Evolutionary conservation across 768 basidiomycete genomes (phyloP), one percentile per base, ranked within the genome.

Genomic region (Calocybe indica): DNA sequence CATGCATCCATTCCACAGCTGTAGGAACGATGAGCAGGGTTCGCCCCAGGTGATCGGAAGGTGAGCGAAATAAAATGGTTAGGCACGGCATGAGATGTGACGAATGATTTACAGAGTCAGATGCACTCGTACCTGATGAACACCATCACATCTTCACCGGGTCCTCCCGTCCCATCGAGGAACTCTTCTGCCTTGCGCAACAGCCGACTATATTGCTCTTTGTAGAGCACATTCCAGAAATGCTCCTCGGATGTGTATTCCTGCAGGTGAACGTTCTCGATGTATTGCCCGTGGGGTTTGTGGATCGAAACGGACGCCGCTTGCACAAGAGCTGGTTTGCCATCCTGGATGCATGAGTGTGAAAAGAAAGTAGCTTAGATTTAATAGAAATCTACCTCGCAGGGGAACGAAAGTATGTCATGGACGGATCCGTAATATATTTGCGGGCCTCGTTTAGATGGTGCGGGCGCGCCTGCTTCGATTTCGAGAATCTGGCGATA

Each of bases 1-100:
- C 85, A 90, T 0, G 94, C 94, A 55, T 99, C 95, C 68, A 97
- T 92, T 1, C 95, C 95, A 52, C 89, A 91, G 54, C 92, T 94
- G 53, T 30, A 31, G 14, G n/a, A 0, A 35, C 30, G 12, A 33
- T 15, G 11, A 56, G 47, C 46, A 39, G 29, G 34, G 9, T 35
- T 29, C 7, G 1, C 38, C 11, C 28, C 6, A 46, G 14, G 37
- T 10, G 30, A n/a, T 22, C 30, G 31, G 40, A 28, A 44, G 4
- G 13, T 40, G 43, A 40, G 37, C 12, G 9, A 33, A 39, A 36
- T 43, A 30, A 50, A 14, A 48, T 14, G 28, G 22, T 22, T 22
- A 22, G 22, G 22, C 22, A 4, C 22, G 22, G 1, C 22, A 22
- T 22, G 22, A 22, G 22, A 22, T 22, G 22, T 22, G 22, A 22